These are phyloP conservation scores for Knufia fluminis DNA, from an alignment of 2,329 filamentous ascomycete species.

Conservation along the genomic window DNA sequence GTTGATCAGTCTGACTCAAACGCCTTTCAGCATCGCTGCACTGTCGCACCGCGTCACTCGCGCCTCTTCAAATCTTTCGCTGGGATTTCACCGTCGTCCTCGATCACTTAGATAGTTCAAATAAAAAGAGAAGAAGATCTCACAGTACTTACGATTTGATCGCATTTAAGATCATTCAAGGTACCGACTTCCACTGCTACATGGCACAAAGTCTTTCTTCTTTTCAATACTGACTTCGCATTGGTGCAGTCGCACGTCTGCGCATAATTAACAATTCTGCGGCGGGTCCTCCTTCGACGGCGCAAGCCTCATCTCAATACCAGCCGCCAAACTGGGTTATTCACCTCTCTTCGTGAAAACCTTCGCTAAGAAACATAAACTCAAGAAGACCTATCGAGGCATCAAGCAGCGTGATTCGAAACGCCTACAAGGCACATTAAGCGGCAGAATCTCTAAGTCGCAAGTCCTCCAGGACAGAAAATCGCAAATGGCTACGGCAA, in stretches of 20 bases:
- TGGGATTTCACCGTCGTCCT: constrained; percentile 9
- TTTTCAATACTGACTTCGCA: constrained; percentile 1
- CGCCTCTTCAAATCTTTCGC: constrained; percentile 15
- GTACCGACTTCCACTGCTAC: constrained; percentile 2
- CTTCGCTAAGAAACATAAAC: constrained; percentile 40
- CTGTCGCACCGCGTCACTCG: constrained; percentile 22
- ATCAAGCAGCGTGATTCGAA: constrained; percentile 35
- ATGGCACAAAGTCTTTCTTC: neutral
- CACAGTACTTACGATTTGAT: constrained; percentile 8
- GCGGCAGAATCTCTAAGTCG: constrained; percentile 23
- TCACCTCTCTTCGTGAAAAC: constrained; percentile 60
- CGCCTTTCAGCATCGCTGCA: constrained; percentile 28
- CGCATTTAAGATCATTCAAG: constrained; percentile 5
- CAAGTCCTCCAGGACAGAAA: constrained; percentile 24
- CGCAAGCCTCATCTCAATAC: constrained; percentile 5
- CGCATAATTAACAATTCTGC: neutral
- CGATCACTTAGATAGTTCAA: constrained; percentile 16
- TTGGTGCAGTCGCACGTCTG: neutral
- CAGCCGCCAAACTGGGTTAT: constrained; percentile 55
- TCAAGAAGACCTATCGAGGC: constrained; percentile 34
- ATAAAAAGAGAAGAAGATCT: constrained; percentile 9
- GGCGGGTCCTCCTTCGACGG: constrained; percentile 3
- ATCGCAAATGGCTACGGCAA: constrained; percentile 24
- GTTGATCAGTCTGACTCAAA: constrained; percentile 32
- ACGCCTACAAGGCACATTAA: constrained; percentile 22